These are phyloP conservation scores for Talaromyces verruculosus DNA, from an alignment of 2,329 filamentous ascomycete genomes.

Conservation along the genomic window DNA sequence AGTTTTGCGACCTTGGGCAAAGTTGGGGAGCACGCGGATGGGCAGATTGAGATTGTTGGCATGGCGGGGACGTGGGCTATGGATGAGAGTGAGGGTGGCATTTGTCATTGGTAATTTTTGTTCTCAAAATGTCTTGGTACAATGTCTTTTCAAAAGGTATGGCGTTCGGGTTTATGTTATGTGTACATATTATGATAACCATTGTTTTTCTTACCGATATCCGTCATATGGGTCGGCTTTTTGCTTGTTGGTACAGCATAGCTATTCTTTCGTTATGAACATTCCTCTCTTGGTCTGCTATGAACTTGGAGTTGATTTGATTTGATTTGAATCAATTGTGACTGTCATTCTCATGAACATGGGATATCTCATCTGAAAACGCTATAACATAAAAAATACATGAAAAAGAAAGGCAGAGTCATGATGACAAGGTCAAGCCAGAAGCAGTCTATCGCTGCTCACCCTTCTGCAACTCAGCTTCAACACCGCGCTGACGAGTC, in stretches of 20 bases:
- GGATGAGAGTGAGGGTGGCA: constrained; percentile 71
- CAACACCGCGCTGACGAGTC: constrained; percentile 77
- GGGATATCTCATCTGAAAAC: constrained; percentile 18
- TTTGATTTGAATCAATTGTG: not conserved
- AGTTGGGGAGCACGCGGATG: constrained; percentile 54
- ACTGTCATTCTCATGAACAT: constrained; percentile 8
- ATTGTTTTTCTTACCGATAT: constrained; percentile 1
- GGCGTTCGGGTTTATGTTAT: not conserved
- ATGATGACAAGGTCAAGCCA: not conserved
- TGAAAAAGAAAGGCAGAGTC: not conserved
- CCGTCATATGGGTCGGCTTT: constrained; percentile 1
- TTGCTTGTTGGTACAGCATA: not conserved
- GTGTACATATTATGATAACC: not conserved
- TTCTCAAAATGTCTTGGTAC: not conserved
- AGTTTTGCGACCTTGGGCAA: constrained; percentile 51
- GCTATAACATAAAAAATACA: not conserved
- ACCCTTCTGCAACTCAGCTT: constrained; percentile 73
- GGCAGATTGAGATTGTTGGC: constrained; percentile 62
- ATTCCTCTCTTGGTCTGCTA: not conserved
- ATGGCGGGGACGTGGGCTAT: constrained; percentile 86
- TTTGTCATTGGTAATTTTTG: constrained; percentile 53
- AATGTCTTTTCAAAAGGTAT: not conserved
- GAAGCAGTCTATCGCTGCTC: constrained; percentile 17
- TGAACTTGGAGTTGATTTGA: not conserved
- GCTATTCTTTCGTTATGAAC: not conserved